These are phyloP conservation scores for Moniliophthora roreri DNA, from an alignment of 1,284 basidiomycete species.

Conservation along the genomic window DNA sequence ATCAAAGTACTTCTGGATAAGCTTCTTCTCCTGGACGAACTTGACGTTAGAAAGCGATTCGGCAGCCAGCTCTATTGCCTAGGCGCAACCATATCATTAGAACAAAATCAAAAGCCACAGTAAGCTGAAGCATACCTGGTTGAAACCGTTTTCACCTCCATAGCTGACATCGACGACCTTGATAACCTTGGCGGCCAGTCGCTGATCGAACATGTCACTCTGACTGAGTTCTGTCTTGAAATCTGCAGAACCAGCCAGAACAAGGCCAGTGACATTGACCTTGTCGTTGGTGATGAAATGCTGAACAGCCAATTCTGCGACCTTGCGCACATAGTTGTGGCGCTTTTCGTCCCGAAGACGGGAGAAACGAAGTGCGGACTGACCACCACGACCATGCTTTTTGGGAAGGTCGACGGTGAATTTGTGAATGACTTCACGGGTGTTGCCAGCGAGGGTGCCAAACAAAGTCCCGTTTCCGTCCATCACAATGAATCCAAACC, in stretches of 20 bases:
- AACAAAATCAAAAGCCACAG: background rate
- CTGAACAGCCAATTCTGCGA: slow-evolving; percentile 95
- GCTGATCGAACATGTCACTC: slow-evolving; percentile 94
- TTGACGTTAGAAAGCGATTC: slow-evolving; percentile 98
- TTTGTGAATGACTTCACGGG: slow-evolving; percentile 96
- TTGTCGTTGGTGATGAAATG: slow-evolving; percentile 99
- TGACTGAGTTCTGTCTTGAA: slow-evolving; percentile 98
- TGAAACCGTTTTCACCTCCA: slow-evolving; percentile 99
- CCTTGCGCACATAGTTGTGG: slow-evolving; percentile 99
- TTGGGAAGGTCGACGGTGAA: slow-evolving; percentile 99
- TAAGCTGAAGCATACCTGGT: slow-evolving; percentile 61
- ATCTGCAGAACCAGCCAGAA: slow-evolving; percentile 97
- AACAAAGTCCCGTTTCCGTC: slow-evolving; percentile 97
- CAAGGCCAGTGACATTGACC: slow-evolving; percentile 95
- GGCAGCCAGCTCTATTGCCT: slow-evolving; percentile 96
- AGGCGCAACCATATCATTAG: slow-evolving; percentile 11
- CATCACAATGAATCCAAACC: slow-evolving; percentile 99
- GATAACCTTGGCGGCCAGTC: slow-evolving; percentile 88
- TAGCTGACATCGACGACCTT: slow-evolving; percentile 99
- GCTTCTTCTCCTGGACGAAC: slow-evolving; percentile 98
- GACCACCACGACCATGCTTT: slow-evolving; percentile 99
- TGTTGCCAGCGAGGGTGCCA: slow-evolving; percentile 95
- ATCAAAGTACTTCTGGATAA: slow-evolving; percentile 98
- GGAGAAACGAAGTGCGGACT: slow-evolving; percentile 99
- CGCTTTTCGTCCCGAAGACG: slow-evolving; percentile 99